These are phyloP conservation scores for Hyphodiscus sp. DNA, from an alignment of 2,329 filamentous ascomycete species.

Conservation along the genomic window DNA sequence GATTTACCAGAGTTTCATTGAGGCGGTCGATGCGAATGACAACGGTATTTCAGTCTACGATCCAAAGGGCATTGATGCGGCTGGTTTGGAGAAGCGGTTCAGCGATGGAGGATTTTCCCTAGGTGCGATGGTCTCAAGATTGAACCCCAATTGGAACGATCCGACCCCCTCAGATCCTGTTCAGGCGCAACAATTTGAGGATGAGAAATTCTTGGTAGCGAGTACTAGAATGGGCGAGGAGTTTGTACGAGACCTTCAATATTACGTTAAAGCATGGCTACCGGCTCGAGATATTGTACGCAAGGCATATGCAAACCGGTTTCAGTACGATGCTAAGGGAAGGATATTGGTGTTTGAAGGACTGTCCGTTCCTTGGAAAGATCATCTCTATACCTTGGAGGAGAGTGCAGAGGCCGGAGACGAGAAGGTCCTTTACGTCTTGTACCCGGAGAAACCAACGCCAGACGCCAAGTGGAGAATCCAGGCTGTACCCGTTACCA, in stretches of 20 bases:
- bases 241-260: conserved; percentile 74
- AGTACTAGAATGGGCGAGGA: conserved; percentile 82
- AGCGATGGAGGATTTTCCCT: conserved; percentile 77
- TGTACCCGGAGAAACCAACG: conserved; percentile 78
- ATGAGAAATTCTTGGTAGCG: conserved; percentile 70
- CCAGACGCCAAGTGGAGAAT: conserved; percentile 85
- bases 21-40: conserved; percentile 95
- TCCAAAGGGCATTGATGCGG: conserved; percentile 57
- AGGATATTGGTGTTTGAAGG: conserved; percentile 74
- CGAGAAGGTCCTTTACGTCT: conserved; percentile 70
- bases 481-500: conserved; percentile 78
- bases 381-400: conserved; percentile 89
- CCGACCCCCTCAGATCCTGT: conserved; percentile 43
- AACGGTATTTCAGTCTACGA: conserved; percentile 88
- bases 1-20: conserved; percentile 87
- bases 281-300: conserved; percentile 77
- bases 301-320: conserved; percentile 64
- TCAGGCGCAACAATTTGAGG: conserved; percentile 66
- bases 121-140: conserved; percentile 71
- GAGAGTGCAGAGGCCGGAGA: conserved; percentile 38
- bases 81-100: conserved; percentile 76
- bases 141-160: conserved; percentile 80
- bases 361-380: conserved; percentile 87
- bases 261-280: conserved; percentile 72
- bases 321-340: conserved; percentile 63